phyloP scores from a whole-genome alignment of 441 rosid genomes.

The Adansonia grandidieri region DNA sequence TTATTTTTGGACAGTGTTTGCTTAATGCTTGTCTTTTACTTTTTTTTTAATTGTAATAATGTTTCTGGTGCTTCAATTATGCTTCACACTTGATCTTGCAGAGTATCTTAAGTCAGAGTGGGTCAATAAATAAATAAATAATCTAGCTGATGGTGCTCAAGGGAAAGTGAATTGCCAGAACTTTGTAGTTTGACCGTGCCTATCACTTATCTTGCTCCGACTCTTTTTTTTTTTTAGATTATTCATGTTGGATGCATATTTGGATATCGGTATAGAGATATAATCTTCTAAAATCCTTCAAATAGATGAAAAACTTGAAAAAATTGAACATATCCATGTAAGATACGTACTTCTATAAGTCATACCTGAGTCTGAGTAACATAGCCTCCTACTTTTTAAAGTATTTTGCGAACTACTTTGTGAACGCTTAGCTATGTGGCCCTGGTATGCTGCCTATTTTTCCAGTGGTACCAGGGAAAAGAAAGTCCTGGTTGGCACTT shows the following conservation, averaged over 20 bases:
- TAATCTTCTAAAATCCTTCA: too few relatives aligned
- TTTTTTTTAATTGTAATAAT: background rate
- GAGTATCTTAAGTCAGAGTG: constrained; percentile 15
- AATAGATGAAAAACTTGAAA: too few relatives aligned
- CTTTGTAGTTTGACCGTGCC: constrained; percentile 14
- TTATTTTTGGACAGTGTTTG: background rate
- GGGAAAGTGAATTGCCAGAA: background rate
- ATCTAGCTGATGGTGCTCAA: constrained; percentile 2
- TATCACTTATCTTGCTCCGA: background rate
- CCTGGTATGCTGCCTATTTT: background rate
- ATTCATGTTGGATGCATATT: too few relatives aligned
- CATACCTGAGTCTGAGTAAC: too few relatives aligned
- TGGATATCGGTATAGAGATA: too few relatives aligned
- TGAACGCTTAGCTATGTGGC: background rate
- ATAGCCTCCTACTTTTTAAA: background rate
- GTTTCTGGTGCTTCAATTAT: background rate
- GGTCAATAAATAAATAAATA: background rate
- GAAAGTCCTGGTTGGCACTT: background rate
- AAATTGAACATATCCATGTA: too few relatives aligned
- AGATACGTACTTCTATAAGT: too few relatives aligned
- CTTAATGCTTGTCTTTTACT: background rate
- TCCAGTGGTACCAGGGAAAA: background rate
- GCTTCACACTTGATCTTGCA: constrained; percentile 14
- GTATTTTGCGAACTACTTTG: background rate
- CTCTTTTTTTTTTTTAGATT: too few relatives aligned